Evolutionary conservation across 2,329 filamentous ascomycete genomes (phyloP), one percentile per base, ranked within the genome.

Genomic region (Aspergillus sp.): DNA sequence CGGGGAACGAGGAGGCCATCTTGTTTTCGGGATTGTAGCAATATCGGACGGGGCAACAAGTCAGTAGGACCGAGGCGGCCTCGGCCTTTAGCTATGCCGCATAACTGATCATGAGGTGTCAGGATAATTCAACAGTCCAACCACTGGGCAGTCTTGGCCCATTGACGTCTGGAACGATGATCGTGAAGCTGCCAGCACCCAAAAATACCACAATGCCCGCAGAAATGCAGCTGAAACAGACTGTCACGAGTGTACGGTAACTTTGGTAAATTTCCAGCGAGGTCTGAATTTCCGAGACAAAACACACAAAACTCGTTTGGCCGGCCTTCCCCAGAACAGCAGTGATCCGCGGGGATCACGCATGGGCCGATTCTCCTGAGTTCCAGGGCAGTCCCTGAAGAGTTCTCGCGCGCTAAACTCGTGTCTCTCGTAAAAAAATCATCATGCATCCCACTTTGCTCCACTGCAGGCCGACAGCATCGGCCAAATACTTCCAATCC

Each of bases 381-480:
- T n/a, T 37, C 35, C 35, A 37, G 35, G 35, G 12, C 14, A 1
- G 35, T 37, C 35, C 35, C 35, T 37, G 35, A 4, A 31, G 40
- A 43, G 9, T 23, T 33, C 41, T 25, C 23, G 45, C 27, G 52
- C 52, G 45, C 45, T 55, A 55, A 55, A n/a, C 44, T 55, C 52
- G 52, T 55, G 21, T 43, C 52, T 49, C 23, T 33, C 23, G 45
- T 43, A 55, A 55, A 55, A 43, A 35, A 35, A 19, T n/a, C 27
- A 40, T 49, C 11, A 21, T 14, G 48, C 48, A 51, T 51, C 21
- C 37, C 37, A 41, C 33, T 15, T 12, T 6, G 35, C 48, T 51
- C 37, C 35, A 41, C 48, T 40, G 35, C 15, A n/a, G 35, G 12
- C 35, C 15, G 14, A 9, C 35, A 37, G 35, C 14, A 37, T 37